Conservation (phyloP, 2,329 filamentous ascomycete species). For the Seiridium cupressi region DNA sequence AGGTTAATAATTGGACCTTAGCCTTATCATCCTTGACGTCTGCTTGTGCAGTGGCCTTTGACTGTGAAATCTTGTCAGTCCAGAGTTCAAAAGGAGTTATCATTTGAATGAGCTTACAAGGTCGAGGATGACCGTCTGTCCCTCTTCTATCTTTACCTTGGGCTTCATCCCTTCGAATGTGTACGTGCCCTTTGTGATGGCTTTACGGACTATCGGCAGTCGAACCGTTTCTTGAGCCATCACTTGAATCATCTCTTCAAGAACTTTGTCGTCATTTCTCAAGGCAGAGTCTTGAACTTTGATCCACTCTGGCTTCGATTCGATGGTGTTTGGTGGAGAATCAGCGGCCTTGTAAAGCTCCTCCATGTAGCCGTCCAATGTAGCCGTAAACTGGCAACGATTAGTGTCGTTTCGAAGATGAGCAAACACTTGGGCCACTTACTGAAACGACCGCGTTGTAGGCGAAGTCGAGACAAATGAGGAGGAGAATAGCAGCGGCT, state of each 20-base stretch:
- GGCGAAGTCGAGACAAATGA: conserved; percentile 8
- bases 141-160: not conserved
- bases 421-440: not conserved
- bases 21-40: not conserved
- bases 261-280: not conserved
- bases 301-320: not conserved
- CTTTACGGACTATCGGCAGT: conserved; percentile 3
- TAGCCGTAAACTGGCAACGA: conserved; percentile 2
- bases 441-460: conserved; percentile 7
- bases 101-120: not conserved
- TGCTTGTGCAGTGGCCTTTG: not conserved
- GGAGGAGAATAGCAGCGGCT: conserved; percentile 3
- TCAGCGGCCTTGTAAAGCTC: not conserved
- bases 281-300: not conserved
- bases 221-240: conserved; percentile 3
- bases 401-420: not conserved
- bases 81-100: not conserved
- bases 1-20: not conserved
- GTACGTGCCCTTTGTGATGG: not conserved
- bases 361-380: conserved; percentile 6
- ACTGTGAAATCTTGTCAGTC: conserved; percentile 1
- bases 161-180: not conserved
- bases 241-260: conserved; percentile 1
- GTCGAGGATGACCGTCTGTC: not conserved
- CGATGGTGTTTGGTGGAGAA: not conserved